Evolutionary conservation across 768 basidiomycete genomes (phyloP).

Genomic region (Tylopilus rubrobrunneus): DNA sequence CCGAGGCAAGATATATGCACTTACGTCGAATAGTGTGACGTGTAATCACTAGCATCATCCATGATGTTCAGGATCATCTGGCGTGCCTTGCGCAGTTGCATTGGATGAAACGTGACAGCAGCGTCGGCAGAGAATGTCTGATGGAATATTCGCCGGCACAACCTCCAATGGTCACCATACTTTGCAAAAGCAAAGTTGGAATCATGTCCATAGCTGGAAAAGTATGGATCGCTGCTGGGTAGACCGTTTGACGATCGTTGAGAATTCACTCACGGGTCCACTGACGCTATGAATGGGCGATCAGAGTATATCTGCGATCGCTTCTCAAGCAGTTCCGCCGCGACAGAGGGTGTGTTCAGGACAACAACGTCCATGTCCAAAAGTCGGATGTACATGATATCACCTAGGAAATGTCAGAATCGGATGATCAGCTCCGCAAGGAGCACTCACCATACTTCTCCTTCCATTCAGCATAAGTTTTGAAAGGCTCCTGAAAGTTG

Average conservation of each 20-base stretch:
- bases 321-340: conserved; percentile 44
- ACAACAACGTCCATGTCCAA: conserved; percentile 44
- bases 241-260: no score
- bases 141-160: conserved; percentile 18
- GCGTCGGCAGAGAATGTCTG: conserved; percentile 14
- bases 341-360: conserved; percentile 41
- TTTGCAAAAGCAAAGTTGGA: conserved; percentile 1
- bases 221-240: neutral
- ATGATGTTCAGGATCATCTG: conserved; percentile 10
- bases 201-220: conserved; percentile 17
- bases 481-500: conserved; percentile 11
- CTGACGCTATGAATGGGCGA: conserved; percentile 36
- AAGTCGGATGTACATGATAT: conserved; percentile 46
- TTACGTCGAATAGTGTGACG: conserved; percentile 11
- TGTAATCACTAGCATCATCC: conserved; percentile 4
- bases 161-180: neutral
- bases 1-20: neutral
- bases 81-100: conserved; percentile 13
- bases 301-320: conserved; percentile 48
- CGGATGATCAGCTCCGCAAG: neutral
- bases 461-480: conserved; percentile 18
- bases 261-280: neutral
- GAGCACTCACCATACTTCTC: conserved; percentile 13
- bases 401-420: conserved; percentile 26
- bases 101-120: conserved; percentile 6